phyloP scores from a whole-genome alignment of 2,329 filamentous ascomycete species.

The Aureobasidium lini region DNA sequence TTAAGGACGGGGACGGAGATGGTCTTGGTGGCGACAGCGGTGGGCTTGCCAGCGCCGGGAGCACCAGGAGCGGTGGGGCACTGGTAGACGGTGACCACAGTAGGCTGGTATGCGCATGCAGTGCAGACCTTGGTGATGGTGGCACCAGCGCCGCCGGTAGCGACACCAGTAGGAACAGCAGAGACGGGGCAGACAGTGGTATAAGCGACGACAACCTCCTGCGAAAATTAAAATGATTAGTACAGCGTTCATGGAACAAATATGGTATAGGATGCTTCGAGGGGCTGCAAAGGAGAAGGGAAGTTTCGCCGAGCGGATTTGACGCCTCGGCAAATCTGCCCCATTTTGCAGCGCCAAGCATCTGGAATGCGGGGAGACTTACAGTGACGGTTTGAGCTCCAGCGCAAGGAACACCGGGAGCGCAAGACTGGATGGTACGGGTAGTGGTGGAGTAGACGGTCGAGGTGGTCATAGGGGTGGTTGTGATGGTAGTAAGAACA shows the following conservation, averaged over 20 bases:
- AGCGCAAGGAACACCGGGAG: conserved; percentile 9
- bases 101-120: not conserved
- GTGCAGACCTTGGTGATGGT: conserved; percentile 5
- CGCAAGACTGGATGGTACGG: conserved; percentile 3
- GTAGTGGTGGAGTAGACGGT: conserved; percentile 10
- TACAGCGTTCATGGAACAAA: too few species aligned
- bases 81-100: not conserved
- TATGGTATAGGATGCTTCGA: too few species aligned
- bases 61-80: not conserved
- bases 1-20: not conserved
- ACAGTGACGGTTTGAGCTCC: conserved; percentile 5
- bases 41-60: not conserved
- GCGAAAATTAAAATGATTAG: too few species aligned
- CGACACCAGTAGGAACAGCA: not conserved
- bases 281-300: too few species aligned
- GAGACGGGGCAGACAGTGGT: conserved; percentile 13
- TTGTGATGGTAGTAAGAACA: not conserved
- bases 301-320: too few species aligned
- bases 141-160: not conserved
- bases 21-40: not conserved
- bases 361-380: too few species aligned
- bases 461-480: conserved; percentile 9
- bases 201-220: conserved; percentile 3
- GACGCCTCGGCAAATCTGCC: too few species aligned
- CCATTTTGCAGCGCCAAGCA: too few species aligned